Evolutionary conservation across 2,329 filamentous ascomycete species (phyloP), one percentile per base, ranked within the genome.

Genomic region (Volutella citrinella): DNA sequence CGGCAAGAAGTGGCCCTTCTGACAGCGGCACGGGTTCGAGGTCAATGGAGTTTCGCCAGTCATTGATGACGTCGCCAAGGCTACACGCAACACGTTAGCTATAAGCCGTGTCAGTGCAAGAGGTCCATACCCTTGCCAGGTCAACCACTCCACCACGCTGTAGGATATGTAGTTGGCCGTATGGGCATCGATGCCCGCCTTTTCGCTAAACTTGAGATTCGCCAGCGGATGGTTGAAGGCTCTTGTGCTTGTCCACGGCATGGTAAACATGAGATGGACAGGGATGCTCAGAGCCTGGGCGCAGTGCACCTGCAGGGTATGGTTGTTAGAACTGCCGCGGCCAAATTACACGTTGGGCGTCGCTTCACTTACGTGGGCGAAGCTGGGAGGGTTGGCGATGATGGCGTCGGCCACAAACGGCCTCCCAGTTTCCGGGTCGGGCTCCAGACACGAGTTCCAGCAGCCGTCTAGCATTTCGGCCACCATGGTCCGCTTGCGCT

Each of bases 241-340:
- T 46, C 81, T 79, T 0, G 84, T 88, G 3, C 82, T 78, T 7
- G 80, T 82, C 76, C 82, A 88, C 0, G 84, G 84, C 82, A 88
- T 87, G 3, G 75, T 73, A 32, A 69, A 68, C 57, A 73, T 68
- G 4, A 73, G 42, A 38, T 73, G 68, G 1, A 73, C 40, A 0
- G 69, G 69, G 1, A 72, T 53, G 0, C 61, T 55, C 2, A 73
- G 46, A 0, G 57, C 61, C 40, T 73, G 58, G 1, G 69, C 68
- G 38, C 68, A 72, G 34, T 70, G 67, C 1, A 71, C 52, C n/a
- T n/a, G n/a, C n/a, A n/a, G n/a, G n/a, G n/a, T n/a, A n/a, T n/a
- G n/a, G n/a, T n/a, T n/a, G n/a, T n/a, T n/a, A n/a, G n/a, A n/a
- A n/a, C n/a, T n/a, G n/a, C n/a, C n/a, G n/a, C n/a, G n/a, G n/a